Evolutionary conservation across 192 early-diverging fungal species (phyloP), one percentile per base, ranked within the genome.

Genomic region (Ambispora gerdemannii): DNA sequence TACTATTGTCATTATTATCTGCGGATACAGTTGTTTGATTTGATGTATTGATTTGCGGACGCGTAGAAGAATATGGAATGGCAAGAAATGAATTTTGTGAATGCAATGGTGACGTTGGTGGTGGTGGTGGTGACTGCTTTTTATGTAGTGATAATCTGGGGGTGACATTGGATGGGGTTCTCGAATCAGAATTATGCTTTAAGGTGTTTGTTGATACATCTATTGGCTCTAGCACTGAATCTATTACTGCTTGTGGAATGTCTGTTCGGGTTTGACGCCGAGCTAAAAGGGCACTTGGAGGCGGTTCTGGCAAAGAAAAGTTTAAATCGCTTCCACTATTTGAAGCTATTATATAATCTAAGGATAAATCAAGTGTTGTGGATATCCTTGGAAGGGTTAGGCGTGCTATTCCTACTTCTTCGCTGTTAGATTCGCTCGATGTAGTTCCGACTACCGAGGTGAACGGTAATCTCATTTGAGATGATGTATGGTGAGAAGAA

Each of bases 141-240:
- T 43, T 43, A 43, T 43, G 6, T 43, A 43, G 15, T 43, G 15
- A 10, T 43, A 15, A 15, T 43, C 15, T 43, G 15, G 15, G 15
- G 15, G 38, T 43, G 15, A 43, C 38, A 43, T 43, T 43, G 7
- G 7, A 6, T 15, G 15, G 38, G 38, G 6, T 15, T 43, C 38
- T 43, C 15, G 38, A 43, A 15, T 43, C 6, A 6, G 6, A 10
- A 43, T 43, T 43, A 43, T 43, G 15, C 6, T 43, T 43, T 10
- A 43, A 15, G 6, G 6, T 6, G 15, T 43, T 43, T 43, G 7
- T 43, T 15, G 38, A 43, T 10, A 10, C 15, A 43, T 43, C 15
- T 43, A 43, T 43, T 43, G 63, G 63, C 32, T 66, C 63, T 30
- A 66, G 15, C 19, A 66, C 47, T 8, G 63, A 51, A 66, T 66